Percentiles rank a stretch among this genome's conserved stretches.
phyloP scores from a whole-genome alignment of 139 green algal genomes.

The Trebouxia sp. region DNA sequence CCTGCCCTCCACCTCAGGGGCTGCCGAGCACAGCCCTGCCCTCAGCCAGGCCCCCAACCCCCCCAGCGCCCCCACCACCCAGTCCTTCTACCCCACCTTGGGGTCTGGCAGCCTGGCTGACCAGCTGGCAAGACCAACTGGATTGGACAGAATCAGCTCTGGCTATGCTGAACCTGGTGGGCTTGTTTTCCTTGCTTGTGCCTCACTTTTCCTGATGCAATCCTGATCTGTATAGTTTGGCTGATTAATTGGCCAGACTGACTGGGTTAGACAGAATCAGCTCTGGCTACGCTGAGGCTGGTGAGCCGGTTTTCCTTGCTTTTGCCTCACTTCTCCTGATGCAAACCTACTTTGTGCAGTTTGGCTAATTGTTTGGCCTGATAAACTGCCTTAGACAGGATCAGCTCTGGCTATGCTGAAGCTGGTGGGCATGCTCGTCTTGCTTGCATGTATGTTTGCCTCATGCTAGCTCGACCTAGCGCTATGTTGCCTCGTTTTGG shows the following conservation, averaged over 20 bases:
- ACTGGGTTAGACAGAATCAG: neutral
- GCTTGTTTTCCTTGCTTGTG: too few relatives aligned
- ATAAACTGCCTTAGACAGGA: neutral
- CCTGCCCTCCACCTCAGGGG: neutral
- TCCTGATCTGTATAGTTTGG: too few relatives aligned
- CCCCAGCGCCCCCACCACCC: neutral
- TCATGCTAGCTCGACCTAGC: too few relatives aligned
- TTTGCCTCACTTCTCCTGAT: neutral
- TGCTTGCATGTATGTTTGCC: too few relatives aligned
- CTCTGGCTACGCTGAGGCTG: neutral
- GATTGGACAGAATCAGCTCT: neutral
- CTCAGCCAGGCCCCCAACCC: neutral
- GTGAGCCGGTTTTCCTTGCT: neutral
- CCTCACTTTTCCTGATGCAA: too few relatives aligned
- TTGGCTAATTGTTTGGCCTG: neutral
- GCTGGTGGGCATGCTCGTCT: neutral
- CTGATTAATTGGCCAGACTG: neutral
- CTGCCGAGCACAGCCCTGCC: neutral
- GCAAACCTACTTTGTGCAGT: too few relatives aligned
- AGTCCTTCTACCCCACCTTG: neutral
- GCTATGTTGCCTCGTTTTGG: too few relatives aligned
- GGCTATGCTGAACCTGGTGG: too few relatives aligned
- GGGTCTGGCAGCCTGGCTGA: neutral
- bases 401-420: neutral
- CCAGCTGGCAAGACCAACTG: neutral